Base-by-base conservation (phyloP, 129 eudicot genomes). In the Silybum marianum region DNA sequence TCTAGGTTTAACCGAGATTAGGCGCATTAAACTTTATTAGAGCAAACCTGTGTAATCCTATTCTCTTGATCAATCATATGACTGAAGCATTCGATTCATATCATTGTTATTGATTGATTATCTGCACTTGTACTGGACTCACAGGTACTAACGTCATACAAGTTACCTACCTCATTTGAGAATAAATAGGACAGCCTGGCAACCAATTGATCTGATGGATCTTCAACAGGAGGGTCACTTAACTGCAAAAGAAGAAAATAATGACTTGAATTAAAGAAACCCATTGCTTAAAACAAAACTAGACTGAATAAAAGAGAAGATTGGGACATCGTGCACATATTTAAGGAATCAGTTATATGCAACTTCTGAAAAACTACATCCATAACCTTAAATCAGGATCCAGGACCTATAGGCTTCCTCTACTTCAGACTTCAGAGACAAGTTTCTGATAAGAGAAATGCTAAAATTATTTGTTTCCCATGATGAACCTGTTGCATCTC, bases 151-250 rank as follows among this genome's bases (percentile, higher is more conserved):
- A n/a, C n/a, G n/a, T n/a, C 36, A 54, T 72, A 72, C 63, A 74
- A 54, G 51, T 19, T 12, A 66, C 82, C 28, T 84, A 95, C 99
- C 94, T 90, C 95, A 78, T 84, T 58, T 71, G 97, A 89, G 83
- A 95, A 93, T 71, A 91, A 76, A 82, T 87, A 93, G 9, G 95
- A 73, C 30, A 95, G 87, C 58, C 99, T 91, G 75, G 85, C 80
- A 74, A 82, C 92, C 89, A 95, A 87, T 73, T 93, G 92, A 84
- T 91, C 91, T 86, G 87, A 83, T 76, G 99, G 84, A 73, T 95
- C 90, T 87, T 87, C 81, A 11, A 82, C 84, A n/a, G 91, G 88
- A 78, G 97, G 90, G 76, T 77, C 80, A 78, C 74, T 90, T 71
- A 95, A 86, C 99, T 95, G 95, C 86, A 81, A 83, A 39, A 58